A percentile compares a stretch with the other conserved stretches of the same genome.
Evolutionary conservation across 2,329 filamentous ascomycete genomes (phyloP).

Genomic region (Blumeria graminis): DNA sequence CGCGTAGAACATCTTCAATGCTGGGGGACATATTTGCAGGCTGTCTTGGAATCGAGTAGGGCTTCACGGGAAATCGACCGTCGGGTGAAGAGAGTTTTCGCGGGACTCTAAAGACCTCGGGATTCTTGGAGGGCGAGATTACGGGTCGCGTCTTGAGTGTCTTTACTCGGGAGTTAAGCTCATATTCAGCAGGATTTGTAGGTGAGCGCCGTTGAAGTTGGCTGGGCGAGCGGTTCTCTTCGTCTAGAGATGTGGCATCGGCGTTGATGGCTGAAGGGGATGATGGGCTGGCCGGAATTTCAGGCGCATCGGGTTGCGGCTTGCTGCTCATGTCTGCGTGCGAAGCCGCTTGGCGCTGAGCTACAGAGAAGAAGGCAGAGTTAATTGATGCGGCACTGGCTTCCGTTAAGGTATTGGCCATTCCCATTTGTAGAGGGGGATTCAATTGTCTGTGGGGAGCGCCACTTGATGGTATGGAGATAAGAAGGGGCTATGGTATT

Average conservation of each 20-base stretch:
- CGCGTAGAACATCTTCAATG: constrained; percentile 27
- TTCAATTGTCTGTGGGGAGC: too few relatives aligned
- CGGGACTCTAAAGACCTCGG: constrained; percentile 17
- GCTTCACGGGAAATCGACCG: constrained; percentile 36
- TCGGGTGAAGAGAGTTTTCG: constrained; percentile 25
- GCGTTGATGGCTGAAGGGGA: background rate
- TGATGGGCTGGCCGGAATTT: background rate
- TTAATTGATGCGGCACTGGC: too few relatives aligned
- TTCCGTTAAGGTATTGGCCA: too few relatives aligned
- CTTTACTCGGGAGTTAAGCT: background rate
- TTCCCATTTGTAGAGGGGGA: too few relatives aligned
- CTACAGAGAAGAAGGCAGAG: too few relatives aligned
- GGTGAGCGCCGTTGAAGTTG: background rate
- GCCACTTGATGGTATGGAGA: too few relatives aligned
- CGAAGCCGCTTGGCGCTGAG: too few relatives aligned
- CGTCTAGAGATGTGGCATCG: background rate
- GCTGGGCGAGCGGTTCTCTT: background rate
- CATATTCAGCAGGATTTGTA: background rate
- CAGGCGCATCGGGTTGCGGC: background rate
- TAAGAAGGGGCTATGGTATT: too few relatives aligned
- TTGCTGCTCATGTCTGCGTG: too few relatives aligned
- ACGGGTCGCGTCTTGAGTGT: background rate
- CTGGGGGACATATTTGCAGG: constrained; percentile 8
- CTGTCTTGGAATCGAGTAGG: constrained; percentile 18
- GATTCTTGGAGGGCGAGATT: constrained; percentile 7